Evolutionary conservation across 441 rosid genomes (phyloP).

Genomic region (Euphorbia celastroides): DNA sequence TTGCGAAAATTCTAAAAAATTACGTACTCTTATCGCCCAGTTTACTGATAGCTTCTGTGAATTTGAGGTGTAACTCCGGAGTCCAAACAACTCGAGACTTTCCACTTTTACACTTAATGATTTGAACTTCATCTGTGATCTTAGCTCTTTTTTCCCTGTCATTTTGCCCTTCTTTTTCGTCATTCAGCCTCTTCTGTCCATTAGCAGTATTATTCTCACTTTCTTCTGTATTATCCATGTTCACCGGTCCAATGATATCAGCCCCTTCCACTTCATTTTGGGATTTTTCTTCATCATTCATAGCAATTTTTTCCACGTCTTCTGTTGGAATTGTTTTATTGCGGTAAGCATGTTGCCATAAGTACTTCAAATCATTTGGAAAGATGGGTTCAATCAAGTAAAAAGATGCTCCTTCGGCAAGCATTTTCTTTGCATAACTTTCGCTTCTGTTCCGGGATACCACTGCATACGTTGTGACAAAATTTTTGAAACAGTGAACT

Average conservation of each 20-base stretch:
- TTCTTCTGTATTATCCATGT: too few species aligned
- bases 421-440: constrained; percentile 16
- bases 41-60: constrained; percentile 31
- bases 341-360: constrained; percentile 39
- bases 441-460: constrained; percentile 21
- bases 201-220: too few species aligned
- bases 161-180: neutral
- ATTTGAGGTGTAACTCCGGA: constrained; percentile 39
- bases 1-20: too few species aligned
- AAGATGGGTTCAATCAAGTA: constrained; percentile 34
- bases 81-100: constrained; percentile 30
- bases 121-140: neutral
- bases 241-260: too few species aligned
- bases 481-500: too few species aligned
- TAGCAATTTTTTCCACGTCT: neutral
- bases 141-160: neutral
- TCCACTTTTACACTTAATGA: neutral
- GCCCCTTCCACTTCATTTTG: neutral
- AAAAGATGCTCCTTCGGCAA: constrained; percentile 31
- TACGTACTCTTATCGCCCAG: constrained; percentile 38
- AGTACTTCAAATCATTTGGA: constrained; percentile 30
- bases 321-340: neutral
- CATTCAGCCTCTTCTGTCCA: neutral
- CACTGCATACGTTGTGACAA: too few species aligned
- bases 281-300: neutral